Evolutionary conservation across 176 grass and related monocot genomes (phyloP).

Genomic region (Avena eriantha): DNA sequence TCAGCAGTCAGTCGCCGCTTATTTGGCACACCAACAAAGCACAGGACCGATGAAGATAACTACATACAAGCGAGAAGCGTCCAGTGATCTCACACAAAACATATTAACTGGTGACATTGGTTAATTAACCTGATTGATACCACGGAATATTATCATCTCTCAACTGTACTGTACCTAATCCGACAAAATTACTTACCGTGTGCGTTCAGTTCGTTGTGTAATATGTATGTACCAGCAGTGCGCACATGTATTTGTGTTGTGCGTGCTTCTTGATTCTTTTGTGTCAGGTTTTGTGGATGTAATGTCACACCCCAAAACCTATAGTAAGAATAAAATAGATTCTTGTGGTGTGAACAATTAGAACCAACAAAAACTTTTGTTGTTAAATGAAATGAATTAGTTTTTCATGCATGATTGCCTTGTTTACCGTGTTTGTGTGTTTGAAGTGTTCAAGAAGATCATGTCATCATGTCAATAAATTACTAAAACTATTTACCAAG

Average conservation of each 20-base stretch:
- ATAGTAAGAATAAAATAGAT: too few species aligned
- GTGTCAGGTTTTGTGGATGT: slow-evolving; percentile 3
- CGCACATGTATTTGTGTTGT: slow-evolving; percentile 47
- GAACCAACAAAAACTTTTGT: too few species aligned
- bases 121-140: not conserved
- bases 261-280: slow-evolving; percentile 26
- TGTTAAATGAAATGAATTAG: too few species aligned
- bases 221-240: slow-evolving; percentile 13
- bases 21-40: slow-evolving; percentile 1
- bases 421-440: too few species aligned
- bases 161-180: slow-evolving; percentile 27
- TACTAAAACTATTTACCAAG: too few species aligned
- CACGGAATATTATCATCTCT: not conserved
- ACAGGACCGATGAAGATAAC: slow-evolving; percentile 7
- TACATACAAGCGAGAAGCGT: too few species aligned
- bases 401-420: too few species aligned
- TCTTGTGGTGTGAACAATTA: too few species aligned
- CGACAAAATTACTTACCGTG: not conserved
- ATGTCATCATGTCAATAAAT: too few species aligned
- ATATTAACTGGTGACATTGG: not conserved
- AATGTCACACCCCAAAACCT: too few species aligned
- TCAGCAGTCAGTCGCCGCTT: slow-evolving; percentile 24
- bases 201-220: slow-evolving; percentile 37
- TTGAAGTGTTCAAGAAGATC: too few species aligned
- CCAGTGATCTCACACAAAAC: not conserved